Base-by-base conservation (phyloP, 352 stramenopile species). In the Phytophthora uliginosa region DNA sequence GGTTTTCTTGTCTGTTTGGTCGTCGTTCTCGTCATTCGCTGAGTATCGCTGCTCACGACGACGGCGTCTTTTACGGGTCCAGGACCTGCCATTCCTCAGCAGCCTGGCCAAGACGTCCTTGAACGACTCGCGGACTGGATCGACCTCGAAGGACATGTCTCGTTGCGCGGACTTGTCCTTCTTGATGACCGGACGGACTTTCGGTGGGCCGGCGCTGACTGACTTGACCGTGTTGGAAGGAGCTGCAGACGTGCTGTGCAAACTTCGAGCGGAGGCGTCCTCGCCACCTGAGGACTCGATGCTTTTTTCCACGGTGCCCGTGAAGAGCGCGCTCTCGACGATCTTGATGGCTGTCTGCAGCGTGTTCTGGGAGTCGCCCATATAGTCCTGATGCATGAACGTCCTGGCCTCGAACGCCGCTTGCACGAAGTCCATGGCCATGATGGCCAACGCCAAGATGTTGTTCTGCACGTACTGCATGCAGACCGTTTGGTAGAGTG, bases 401-500 rank as follows among this genome's bases (percentile, higher is more conserved):
- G 42, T 45, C 10, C 26, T 47, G 7, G 38, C 28, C 28, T 67
- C 66, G 48, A 68, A 7, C 1, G 64, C 33, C 0, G 61, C 53
- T 26, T 74, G 67, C 22, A 56, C 7, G 22, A 74, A 58, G 51
- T 69, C 67, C n/a, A 74, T 47, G 18, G 34, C 20, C 53, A 70
- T 62, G 12, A 74, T 48, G 1, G 66, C 5, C 15, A 59, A 2
- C 24, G 63, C 61, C 45, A 74, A 61, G 2, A 65, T 10, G 1
- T 45, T 53, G 24, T 12, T 69, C n/a, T 59, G 45, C 31, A 75
- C 68, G 61, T 70, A 69, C 33, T 78, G 52, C 65, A 74, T 63
- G 15, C 58, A 78, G 9, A 69, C 55, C 1, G 62, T 79, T 63
- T 77, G 58, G 34, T 74, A 79, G 38, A 79, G 73, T 40, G 73